Evolutionary conservation across 2,329 filamentous ascomycete genomes (phyloP).

Genomic region (Colletotrichum eremochloae): DNA sequence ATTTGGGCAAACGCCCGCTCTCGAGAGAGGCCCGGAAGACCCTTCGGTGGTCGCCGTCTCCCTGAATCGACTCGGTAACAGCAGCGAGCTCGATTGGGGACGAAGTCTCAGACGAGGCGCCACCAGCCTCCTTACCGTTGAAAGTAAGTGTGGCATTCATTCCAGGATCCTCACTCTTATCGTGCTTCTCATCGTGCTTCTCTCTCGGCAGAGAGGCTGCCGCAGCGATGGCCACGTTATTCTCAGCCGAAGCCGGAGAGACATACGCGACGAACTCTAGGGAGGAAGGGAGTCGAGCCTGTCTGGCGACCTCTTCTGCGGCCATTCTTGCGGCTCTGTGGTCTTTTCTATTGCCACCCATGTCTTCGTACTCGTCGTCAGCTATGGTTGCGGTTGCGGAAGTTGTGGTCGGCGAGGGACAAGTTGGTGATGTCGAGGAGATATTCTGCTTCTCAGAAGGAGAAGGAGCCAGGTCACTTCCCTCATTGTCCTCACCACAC

Average conservation of each 20-base stretch:
- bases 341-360: slow-evolving; percentile 5
- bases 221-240: background rate
- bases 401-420: background rate
- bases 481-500: background rate
- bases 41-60: background rate
- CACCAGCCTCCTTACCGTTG: slow-evolving; percentile 7
- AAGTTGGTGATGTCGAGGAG: background rate
- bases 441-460: background rate
- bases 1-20: slow-evolving; percentile 16
- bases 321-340: slow-evolving; percentile 23
- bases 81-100: background rate
- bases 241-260: background rate
- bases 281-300: slow-evolving; percentile 1
- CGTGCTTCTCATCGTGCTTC: background rate
- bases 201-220: background rate
- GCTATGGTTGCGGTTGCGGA: background rate
- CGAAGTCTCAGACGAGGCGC: background rate
- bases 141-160: background rate
- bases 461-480: background rate
- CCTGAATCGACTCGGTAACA: background rate
- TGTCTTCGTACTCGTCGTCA: background rate
- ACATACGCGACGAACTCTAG: background rate
- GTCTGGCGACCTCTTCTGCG: background rate
- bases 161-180: background rate
- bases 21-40: slow-evolving; percentile 22